Evolutionary conservation across 129 eudicot species (phyloP).

Genomic region (Mikania micrantha): DNA sequence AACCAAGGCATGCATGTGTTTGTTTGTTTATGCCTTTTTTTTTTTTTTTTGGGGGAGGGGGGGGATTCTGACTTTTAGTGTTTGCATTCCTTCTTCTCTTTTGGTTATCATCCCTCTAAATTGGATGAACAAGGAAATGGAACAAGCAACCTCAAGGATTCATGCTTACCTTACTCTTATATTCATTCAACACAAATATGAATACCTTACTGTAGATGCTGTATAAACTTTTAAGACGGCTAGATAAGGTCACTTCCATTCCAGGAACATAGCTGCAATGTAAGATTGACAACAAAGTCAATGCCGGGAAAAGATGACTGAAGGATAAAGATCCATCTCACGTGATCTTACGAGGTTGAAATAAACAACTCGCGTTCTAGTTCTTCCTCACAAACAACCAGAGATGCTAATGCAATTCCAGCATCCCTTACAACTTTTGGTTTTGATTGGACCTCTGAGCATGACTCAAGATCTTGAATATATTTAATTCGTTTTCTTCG

Average conservation of each 20-base stretch:
- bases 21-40: too few relatives aligned
- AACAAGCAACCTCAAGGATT: too few relatives aligned
- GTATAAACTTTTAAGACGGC: conserved; percentile 91
- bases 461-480: conserved; percentile 40
- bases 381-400: conserved; percentile 88
- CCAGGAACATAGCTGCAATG: conserved; percentile 90
- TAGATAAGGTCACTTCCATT: conserved; percentile 88
- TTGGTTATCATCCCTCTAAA: too few relatives aligned
- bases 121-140: too few relatives aligned
- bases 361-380: conserved; percentile 85
- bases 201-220: conserved; percentile 90
- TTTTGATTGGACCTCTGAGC: conserved; percentile 45
- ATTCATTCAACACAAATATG: neutral
- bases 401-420: conserved; percentile 76
- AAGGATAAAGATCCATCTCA: conserved; percentile 21
- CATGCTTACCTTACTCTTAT: too few relatives aligned
- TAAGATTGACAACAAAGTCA: conserved; percentile 25
- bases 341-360: conserved; percentile 78
- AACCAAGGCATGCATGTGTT: too few relatives aligned
- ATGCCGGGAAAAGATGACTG: conserved; percentile 13
- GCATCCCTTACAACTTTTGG: conserved; percentile 98
- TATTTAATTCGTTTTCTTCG: conserved; percentile 65
- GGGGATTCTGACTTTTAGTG: too few relatives aligned
- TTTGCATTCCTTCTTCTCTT: too few relatives aligned
- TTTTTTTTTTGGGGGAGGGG: too few relatives aligned